phyloP scores from a whole-genome alignment of 208 protist genomes.

The Naegleria gruberi region DNA sequence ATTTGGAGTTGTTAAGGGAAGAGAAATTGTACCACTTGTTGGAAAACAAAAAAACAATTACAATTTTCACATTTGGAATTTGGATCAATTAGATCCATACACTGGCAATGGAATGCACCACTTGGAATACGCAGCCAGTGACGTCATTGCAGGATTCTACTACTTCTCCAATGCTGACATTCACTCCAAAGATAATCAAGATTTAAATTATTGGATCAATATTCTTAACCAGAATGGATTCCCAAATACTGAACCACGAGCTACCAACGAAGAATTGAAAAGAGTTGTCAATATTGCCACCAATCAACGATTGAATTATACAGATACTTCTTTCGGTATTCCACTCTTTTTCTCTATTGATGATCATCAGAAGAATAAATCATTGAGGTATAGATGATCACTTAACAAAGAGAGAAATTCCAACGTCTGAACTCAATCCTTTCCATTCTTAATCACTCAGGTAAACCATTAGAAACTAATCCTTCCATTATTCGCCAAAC shows the following conservation, averaged over 20 bases:
- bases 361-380: too few species aligned
- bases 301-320: too few species aligned
- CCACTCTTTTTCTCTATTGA: too few species aligned
- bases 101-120: neutral
- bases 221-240: neutral
- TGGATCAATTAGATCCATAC: neutral
- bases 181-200: neutral
- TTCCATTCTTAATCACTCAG: too few species aligned
- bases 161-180: neutral
- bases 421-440: too few species aligned
- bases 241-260: neutral
- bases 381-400: too few species aligned
- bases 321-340: too few species aligned
- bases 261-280: neutral
- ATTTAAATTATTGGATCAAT: neutral
- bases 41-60: neutral
- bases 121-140: neutral
- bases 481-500: too few species aligned
- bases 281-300: neutral
- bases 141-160: neutral
- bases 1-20: neutral
- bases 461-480: too few species aligned
- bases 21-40: neutral
- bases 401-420: too few species aligned
- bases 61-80: neutral